Conservation (phyloP, 306 rosid genomes). For the Lathyrus oleraceus region DNA sequence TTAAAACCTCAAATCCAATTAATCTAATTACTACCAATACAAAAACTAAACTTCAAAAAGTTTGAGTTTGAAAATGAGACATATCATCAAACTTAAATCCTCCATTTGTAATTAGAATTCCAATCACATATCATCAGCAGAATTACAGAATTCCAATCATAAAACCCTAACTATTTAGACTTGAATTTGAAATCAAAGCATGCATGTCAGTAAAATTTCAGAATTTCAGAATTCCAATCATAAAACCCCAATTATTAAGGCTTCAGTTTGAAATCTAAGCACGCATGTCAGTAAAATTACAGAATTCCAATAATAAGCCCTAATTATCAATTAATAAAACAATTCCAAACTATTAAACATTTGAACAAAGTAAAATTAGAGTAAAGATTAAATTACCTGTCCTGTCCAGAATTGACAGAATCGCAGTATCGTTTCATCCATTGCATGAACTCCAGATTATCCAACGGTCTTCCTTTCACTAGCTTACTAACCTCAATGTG, state of each 20-base stretch:
- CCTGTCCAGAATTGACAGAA: slow-evolving; percentile 62
- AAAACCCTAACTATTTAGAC: too few relatives aligned
- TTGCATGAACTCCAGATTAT: slow-evolving; percentile 94
- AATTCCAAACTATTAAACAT: neutral
- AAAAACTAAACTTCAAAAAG: neutral
- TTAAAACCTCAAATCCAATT: neutral
- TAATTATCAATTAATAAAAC: neutral
- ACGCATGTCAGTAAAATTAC: too few relatives aligned
- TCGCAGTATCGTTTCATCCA: slow-evolving; percentile 98
- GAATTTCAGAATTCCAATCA: neutral
- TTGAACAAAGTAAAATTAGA: neutral
- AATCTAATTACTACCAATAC: neutral
- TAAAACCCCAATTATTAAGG: neutral
- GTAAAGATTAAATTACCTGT: slow-evolving; percentile 40
- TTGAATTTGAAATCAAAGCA: too few relatives aligned
- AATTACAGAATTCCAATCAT: neutral
- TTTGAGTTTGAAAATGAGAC: neutral
- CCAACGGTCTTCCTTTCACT: slow-evolving; percentile 90
- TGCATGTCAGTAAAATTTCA: too few relatives aligned
- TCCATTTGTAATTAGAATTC: neutral
- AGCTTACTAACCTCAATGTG: slow-evolving; percentile 90
- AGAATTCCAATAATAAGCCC: neutral
- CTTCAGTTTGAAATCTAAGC: neutral
- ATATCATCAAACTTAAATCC: neutral
- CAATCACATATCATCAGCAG: neutral